Evolutionary conservation across 768 basidiomycete genomes (phyloP).

Genomic region (Trametes gibbosa): DNA sequence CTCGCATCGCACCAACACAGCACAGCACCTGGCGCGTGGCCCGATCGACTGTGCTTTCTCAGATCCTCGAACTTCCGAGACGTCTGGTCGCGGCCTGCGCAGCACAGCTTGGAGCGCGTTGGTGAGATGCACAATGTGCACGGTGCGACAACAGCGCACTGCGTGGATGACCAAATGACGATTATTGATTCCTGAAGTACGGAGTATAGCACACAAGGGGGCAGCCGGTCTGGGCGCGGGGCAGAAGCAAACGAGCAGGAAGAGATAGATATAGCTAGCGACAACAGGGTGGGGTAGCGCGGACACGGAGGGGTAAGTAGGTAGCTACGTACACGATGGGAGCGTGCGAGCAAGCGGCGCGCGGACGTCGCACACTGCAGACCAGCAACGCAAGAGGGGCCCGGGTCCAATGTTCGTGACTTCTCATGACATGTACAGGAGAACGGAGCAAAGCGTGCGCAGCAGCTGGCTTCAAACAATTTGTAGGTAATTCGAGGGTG

Average conservation of each 20-base stretch:
- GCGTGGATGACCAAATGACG: background rate
- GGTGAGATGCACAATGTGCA: no score
- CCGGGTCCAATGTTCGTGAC: constrained; percentile 11
- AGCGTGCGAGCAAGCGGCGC: background rate
- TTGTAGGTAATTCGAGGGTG: constrained; percentile 84
- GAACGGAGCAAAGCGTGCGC: background rate
- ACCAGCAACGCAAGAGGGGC: background rate
- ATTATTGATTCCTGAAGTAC: constrained; percentile 11
- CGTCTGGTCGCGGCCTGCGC: no score
- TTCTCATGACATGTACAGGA: constrained; percentile 25
- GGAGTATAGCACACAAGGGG: constrained; percentile 8
- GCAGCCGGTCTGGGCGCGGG: constrained; percentile 11
- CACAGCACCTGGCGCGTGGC: background rate
- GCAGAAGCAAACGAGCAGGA: background rate
- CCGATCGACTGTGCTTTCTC: background rate
- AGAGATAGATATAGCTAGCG: constrained; percentile 16
- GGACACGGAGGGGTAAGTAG: background rate
- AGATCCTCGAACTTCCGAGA: background rate
- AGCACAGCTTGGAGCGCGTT: no score
- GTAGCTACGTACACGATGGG: constrained; percentile 7
- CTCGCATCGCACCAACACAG: background rate
- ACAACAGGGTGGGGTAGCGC: constrained; percentile 12
- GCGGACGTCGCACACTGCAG: background rate
- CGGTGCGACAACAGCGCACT: no score
- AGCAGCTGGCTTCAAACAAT: constrained; percentile 42